Conservation (phyloP, 495 filamentous ascomycete genomes). For the Penicillium salamii region DNA sequence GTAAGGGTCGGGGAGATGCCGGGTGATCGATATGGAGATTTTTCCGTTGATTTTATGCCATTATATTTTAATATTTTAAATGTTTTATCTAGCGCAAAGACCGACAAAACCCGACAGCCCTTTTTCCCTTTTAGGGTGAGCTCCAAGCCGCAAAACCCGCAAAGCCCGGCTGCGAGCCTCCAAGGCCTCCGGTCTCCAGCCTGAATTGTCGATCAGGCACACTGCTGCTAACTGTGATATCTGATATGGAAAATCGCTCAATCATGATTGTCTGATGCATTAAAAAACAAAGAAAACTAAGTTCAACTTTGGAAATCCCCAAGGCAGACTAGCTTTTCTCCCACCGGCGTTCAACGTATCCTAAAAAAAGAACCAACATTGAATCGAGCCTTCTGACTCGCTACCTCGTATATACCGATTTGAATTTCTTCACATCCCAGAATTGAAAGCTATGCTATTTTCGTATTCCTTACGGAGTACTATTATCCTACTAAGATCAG, state of each 20-base stretch:
- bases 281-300: no score
- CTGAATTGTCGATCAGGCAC: background rate
- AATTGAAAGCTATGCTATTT: background rate
- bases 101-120: background rate
- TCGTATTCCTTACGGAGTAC: no score
- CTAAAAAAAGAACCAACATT: slow-evolving; percentile 24
- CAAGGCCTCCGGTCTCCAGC: background rate
- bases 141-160: background rate
- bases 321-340: background rate
- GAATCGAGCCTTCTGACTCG: slow-evolving; percentile 5
- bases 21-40: background rate
- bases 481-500: no score
- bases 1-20: background rate
- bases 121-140: background rate
- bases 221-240: no score
- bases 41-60: no score
- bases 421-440: background rate
- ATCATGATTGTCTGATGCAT: no score
- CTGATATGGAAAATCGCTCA: no score
- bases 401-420: background rate
- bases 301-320: background rate
- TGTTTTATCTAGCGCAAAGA: background rate
- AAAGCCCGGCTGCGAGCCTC: background rate
- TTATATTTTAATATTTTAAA: no score
- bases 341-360: background rate